These are phyloP conservation scores for Opeltia flavorubescens DNA, from an alignment of 495 filamentous ascomycete genomes.

Conservation along the genomic window DNA sequence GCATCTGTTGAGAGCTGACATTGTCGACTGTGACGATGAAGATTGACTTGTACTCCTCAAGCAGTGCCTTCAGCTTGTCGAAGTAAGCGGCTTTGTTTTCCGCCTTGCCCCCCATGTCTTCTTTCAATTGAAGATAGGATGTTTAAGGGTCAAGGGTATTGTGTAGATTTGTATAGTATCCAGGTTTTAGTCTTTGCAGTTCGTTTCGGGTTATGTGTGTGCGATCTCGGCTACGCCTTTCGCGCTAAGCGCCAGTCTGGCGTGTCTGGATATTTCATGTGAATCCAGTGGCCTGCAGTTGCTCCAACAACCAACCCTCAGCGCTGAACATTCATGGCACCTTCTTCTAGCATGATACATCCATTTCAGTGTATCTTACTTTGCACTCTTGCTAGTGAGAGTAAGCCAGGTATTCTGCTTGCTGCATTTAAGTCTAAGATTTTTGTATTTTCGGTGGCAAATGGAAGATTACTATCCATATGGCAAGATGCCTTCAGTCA, in stretches of 20 bases:
- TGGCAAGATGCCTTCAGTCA: slow-evolving; percentile 25
- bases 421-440: slow-evolving; percentile 42
- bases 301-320: too few species aligned
- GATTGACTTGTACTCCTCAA: slow-evolving; percentile 83
- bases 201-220: background rate
- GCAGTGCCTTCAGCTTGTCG: slow-evolving; percentile 91
- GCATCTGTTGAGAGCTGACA: slow-evolving; percentile 99
- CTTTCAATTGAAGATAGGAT: slow-evolving; percentile 89
- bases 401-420: slow-evolving; percentile 30
- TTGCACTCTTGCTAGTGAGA: slow-evolving; percentile 22
- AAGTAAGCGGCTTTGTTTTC: slow-evolving; percentile 95
- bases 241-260: background rate
- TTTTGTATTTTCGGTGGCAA: slow-evolving; percentile 31
- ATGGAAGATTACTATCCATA: slow-evolving; percentile 28
- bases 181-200: background rate
- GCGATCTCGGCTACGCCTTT: background rate
- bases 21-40: slow-evolving; percentile 97
- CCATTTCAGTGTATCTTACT: slow-evolving; percentile 41
- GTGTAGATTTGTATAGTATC: background rate
- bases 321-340: too few species aligned
- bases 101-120: slow-evolving; percentile 99
- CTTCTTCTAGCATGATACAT: slow-evolving; percentile 25
- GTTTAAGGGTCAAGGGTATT: slow-evolving; percentile 65
- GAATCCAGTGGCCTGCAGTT: too few species aligned
- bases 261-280: background rate